These are phyloP conservation scores for Pseudogymnoascus sp. DNA, from an alignment of 2,329 filamentous ascomycete genomes.

Conservation along the genomic window DNA sequence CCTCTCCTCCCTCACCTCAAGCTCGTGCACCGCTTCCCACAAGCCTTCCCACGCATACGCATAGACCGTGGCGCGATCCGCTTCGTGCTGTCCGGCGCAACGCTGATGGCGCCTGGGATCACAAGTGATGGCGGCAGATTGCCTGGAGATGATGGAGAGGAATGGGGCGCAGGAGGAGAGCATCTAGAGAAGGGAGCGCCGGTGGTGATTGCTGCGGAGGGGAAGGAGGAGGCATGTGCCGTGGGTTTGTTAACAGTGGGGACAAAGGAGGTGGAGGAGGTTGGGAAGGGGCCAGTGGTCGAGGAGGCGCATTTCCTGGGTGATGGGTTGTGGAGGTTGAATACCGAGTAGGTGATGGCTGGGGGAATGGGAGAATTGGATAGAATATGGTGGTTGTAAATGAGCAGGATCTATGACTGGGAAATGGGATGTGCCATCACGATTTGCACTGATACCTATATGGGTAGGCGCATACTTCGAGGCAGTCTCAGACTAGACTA, in stretches of 20 bases:
- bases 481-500: neutral
- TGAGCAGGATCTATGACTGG: neutral
- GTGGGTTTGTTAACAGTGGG: constrained; percentile 77
- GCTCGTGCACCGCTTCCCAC: constrained; percentile 83
- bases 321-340: constrained; percentile 74
- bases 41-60: constrained; percentile 72
- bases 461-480: neutral
- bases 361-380: neutral
- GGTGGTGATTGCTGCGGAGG: constrained; percentile 85
- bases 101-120: constrained; percentile 91
- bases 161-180: constrained; percentile 37
- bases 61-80: constrained; percentile 95
- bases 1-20: constrained; percentile 78
- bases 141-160: constrained; percentile 40
- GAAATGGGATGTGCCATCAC: neutral
- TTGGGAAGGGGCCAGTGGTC: constrained; percentile 88
- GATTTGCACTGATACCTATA: neutral
- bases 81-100: constrained; percentile 87
- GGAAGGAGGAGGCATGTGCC: constrained; percentile 84
- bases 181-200: constrained; percentile 74
- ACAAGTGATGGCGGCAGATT: constrained; percentile 76
- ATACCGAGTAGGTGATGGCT: constrained; percentile 17
- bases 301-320: constrained; percentile 91
- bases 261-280: constrained; percentile 85
- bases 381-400: neutral